These are phyloP conservation scores for Phallus indusiatus DNA, from an alignment of 768 basidiomycete genomes.

Conservation along the genomic window DNA sequence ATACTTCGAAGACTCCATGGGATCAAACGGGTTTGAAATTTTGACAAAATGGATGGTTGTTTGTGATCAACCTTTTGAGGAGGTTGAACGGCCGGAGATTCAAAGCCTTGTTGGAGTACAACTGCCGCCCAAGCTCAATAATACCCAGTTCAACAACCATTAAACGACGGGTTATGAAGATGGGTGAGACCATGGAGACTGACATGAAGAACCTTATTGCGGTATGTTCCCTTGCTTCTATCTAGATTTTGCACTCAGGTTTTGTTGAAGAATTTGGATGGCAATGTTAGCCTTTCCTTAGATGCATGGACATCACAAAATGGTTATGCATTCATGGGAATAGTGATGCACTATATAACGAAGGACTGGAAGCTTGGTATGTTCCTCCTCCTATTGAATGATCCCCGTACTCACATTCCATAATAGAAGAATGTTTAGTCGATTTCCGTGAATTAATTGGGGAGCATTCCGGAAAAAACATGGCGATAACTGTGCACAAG, in stretches of 20 bases:
- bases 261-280: background rate
- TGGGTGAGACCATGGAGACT: slow-evolving; percentile 11
- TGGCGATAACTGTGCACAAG: slow-evolving; percentile 26
- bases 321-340: slow-evolving; percentile 8
- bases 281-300: slow-evolving; percentile 8
- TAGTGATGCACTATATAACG: slow-evolving; percentile 6
- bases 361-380: slow-evolving; percentile 2
- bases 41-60: background rate
- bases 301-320: slow-evolving; percentile 11
- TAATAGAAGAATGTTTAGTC: slow-evolving; percentile 27
- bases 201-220: slow-evolving; percentile 12
- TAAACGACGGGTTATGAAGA: slow-evolving; percentile 13
- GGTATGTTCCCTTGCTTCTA: slow-evolving; percentile 4
- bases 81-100: slow-evolving; percentile 9
- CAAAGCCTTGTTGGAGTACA: background rate
- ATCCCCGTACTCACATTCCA: background rate
- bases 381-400: background rate
- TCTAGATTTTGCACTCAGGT: background rate
- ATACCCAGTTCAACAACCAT: slow-evolving; percentile 11
- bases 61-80: slow-evolving; percentile 9
- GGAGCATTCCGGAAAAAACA: slow-evolving; percentile 27
- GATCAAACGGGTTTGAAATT: slow-evolving; percentile 1
- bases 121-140: background rate
- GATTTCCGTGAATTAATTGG: slow-evolving; percentile 28
- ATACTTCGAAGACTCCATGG: background rate